Percentiles rank a stretch among this genome's conserved stretches.
Conservation (phyloP, 2,329 filamentous ascomycete genomes). For the Onygena corvina region DNA sequence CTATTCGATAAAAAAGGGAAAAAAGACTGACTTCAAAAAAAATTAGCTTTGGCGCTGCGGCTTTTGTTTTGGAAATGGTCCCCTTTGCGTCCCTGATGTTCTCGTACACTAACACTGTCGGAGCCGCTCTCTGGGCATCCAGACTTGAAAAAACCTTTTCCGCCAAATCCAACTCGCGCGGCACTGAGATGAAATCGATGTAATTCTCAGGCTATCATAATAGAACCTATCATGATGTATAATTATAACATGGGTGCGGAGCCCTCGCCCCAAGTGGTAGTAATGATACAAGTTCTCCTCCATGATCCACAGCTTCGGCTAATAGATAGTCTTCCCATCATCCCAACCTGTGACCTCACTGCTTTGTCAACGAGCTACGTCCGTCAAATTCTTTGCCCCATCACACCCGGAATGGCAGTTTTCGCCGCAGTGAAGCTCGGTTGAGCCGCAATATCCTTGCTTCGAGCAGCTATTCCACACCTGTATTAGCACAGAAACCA, state of each 20-base stretch:
- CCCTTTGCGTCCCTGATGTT: constrained; percentile 75
- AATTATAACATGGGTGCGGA: not conserved
- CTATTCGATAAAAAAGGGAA: constrained; percentile 1
- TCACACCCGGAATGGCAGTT: constrained; percentile 18
- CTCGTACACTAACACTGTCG: constrained; percentile 81
- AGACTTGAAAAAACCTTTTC: constrained; percentile 52
- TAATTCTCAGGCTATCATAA: not conserved
- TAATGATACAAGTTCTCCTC: not conserved
- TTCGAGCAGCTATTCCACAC: constrained; percentile 13
- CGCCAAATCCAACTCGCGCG: constrained; percentile 18
- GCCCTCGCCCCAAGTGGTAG: not conserved
- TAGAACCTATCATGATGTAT: too few species aligned
- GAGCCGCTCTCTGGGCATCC: constrained; percentile 86
- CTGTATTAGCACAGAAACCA: not conserved
- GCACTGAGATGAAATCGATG: constrained; percentile 1
- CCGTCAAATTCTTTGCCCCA: not conserved
- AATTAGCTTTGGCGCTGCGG: constrained; percentile 55
- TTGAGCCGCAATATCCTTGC: constrained; percentile 17
- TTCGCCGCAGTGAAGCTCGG: constrained; percentile 17
- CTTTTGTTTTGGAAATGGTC: constrained; percentile 72
- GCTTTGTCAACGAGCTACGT: too few species aligned
- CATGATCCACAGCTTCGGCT: not conserved
- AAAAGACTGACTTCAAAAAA: not conserved
- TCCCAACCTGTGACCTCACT: not conserved
- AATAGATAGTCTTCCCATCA: not conserved